These are phyloP conservation scores for Neospermospora avenae DNA, from an alignment of 2,329 filamentous ascomycete species.

Conservation along the genomic window DNA sequence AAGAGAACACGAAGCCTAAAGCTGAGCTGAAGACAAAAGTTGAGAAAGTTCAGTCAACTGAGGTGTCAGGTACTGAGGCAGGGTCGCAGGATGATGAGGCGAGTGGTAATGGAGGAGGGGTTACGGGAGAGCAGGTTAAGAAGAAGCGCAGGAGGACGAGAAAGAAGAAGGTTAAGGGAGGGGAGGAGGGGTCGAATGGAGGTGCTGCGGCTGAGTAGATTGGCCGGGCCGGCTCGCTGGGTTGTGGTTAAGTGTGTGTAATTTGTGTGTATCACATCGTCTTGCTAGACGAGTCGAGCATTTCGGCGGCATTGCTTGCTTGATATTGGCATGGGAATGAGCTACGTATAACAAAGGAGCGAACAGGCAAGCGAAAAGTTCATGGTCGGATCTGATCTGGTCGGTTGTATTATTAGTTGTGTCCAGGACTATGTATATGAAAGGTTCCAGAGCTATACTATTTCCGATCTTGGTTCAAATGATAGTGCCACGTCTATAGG, in stretches of 20 bases:
- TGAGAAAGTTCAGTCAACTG: background rate
- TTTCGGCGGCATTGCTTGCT: conserved; percentile 5
- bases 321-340: background rate
- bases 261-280: background rate
- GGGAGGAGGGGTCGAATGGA: conserved; percentile 17
- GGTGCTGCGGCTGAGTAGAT: background rate
- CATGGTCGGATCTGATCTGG: background rate
- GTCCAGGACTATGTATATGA: background rate
- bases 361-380: background rate
- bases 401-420: background rate
- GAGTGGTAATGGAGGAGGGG: background rate
- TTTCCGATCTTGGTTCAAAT: no score
- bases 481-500: background rate
- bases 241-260: background rate
- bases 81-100: conserved; percentile 6
- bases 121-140: conserved; percentile 25
- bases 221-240: background rate
- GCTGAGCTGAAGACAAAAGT: background rate
- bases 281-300: background rate
- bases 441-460: background rate
- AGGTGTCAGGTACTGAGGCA: conserved; percentile 2
- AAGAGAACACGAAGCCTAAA: conserved; percentile 2
- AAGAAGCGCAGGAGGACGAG: conserved; percentile 28
- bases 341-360: background rate
- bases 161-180: conserved; percentile 29